Evolutionary conservation across 1,284 basidiomycete genomes (phyloP).

Genomic region (Cryptococcus sp.): DNA sequence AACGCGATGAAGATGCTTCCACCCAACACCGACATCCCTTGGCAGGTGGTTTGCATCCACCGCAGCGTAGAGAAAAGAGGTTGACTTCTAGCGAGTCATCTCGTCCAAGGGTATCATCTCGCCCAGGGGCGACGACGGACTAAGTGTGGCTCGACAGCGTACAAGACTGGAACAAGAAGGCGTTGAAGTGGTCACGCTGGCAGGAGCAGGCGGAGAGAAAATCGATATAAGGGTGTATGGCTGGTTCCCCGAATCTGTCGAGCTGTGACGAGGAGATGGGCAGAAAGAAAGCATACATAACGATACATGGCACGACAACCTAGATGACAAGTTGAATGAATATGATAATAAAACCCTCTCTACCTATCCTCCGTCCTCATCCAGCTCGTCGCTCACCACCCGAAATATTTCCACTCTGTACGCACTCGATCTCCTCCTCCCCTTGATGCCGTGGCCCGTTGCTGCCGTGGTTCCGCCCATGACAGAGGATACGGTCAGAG

Average conservation of each 20-base stretch:
- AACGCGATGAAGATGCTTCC: slow-evolving; percentile 49
- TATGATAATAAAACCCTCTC: not conserved
- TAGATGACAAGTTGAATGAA: not conserved
- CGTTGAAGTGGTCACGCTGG: slow-evolving; percentile 55
- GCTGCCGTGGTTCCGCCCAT: no score
- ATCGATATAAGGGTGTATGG: slow-evolving; percentile 54
- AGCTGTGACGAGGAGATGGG: not conserved
- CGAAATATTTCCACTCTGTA: not conserved
- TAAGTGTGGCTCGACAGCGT: slow-evolving; percentile 61
- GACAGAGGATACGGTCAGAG: no score
- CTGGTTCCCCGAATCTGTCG: slow-evolving; percentile 55
- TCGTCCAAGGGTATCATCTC: slow-evolving; percentile 55
- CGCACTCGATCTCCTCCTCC: slow-evolving; percentile 3
- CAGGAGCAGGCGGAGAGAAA: slow-evolving; percentile 49
- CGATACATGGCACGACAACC: slow-evolving; percentile 1
- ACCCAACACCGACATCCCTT: slow-evolving; percentile 29
- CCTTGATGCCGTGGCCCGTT: not conserved
- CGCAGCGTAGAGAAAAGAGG: no score
- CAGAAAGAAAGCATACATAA: not conserved
- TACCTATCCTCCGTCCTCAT: slow-evolving; percentile 4
- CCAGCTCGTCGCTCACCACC: not conserved
- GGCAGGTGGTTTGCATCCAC: slow-evolving; percentile 53
- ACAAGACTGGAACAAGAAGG: slow-evolving; percentile 64
- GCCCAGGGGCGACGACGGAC: slow-evolving; percentile 68
- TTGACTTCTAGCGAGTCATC: slow-evolving; percentile 36